A percentile compares a stretch with the other conserved stretches of the same genome.
Conservation (phyloP, 768 basidiomycete species). For the Amanita pallidorosea region DNA sequence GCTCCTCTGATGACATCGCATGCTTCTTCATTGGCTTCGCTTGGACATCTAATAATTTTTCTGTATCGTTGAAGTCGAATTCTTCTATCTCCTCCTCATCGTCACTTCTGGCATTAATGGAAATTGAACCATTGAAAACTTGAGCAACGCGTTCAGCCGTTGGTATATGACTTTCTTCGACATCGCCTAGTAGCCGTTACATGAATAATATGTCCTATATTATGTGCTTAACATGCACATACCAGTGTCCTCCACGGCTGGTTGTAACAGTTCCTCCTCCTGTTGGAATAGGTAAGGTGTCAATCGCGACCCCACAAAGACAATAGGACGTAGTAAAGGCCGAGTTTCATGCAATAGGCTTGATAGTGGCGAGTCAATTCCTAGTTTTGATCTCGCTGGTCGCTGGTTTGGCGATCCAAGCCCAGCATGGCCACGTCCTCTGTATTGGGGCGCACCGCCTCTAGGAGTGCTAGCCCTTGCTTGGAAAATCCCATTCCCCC, state of each 20-base stretch:
- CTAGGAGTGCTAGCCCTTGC: slow-evolving; percentile 11
- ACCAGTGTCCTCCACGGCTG: slow-evolving; percentile 43
- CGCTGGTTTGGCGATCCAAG: slow-evolving; percentile 10
- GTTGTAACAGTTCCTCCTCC: slow-evolving; percentile 53
- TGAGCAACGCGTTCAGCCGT: slow-evolving; percentile 60
- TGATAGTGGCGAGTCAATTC: slow-evolving; percentile 41
- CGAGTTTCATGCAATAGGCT: slow-evolving; percentile 44
- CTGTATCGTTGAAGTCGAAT: slow-evolving; percentile 59
- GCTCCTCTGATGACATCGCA: slow-evolving; percentile 5
- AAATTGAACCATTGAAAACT: slow-evolving; percentile 40
- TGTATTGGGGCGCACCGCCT: slow-evolving; percentile 8
- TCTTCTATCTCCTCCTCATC: slow-evolving; percentile 37
- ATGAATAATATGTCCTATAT: background rate
- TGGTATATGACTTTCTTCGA: slow-evolving; percentile 46
- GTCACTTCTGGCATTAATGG: slow-evolving; percentile 11
- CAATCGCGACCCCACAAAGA: slow-evolving; percentile 52
- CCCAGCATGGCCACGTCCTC: slow-evolving; percentile 13
- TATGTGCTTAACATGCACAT: slow-evolving; percentile 13
- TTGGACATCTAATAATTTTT: slow-evolving; percentile 28
- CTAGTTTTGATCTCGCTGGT: slow-evolving; percentile 14
- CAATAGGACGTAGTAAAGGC: slow-evolving; percentile 55
- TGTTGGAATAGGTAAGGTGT: slow-evolving; percentile 41
- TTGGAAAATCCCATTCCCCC: background rate
- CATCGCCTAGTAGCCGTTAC: slow-evolving; percentile 26
- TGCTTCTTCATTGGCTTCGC: slow-evolving; percentile 9